Evolutionary conservation across 345 rosid species (phyloP), one percentile per base, ranked within the genome.

Genomic region (Ricinus communis): DNA sequence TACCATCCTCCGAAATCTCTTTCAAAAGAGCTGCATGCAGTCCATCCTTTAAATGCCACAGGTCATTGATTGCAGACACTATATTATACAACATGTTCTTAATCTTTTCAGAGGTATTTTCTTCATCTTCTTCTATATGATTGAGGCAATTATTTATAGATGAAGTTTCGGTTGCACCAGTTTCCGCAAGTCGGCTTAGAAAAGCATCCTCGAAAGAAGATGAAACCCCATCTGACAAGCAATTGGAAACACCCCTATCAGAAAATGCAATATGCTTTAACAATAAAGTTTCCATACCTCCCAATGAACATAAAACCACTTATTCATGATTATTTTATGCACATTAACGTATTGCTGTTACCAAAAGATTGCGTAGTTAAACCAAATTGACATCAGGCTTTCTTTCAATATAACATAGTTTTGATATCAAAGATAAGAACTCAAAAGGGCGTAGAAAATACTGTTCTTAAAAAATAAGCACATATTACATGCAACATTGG

Each of bases 141-240:
- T 72, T 76, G 31, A 74, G 79, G 80, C 87, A 80, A 72, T 69
- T 79, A 74, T 62, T 71, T 18, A 85, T 54, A 1, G 86, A 87
- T 53, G 93, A 90, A 84, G 84, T 85, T 76, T 93, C 98, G 31
- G 91, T 92, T n/a, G 97, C 99, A 80, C 96, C 97, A 27, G 90
- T 87, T 80, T 89, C 93, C 16, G 75, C 75, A 21, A 96, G 91
- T 51, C 97, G 88, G 73, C 86, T 77, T 66, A 86, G 87, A 67
- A 93, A 90, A 73, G 81, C 85, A 57, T 88, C 89, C 80, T 86
- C 82, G 4, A 74, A 69, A 55, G 79, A 65, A 53, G 85, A 71
- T 46, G 84, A 72, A 54, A 70, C 71, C 70, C 71, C 90, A 71
- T 76, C 99, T 92, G 85, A 53, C 56, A 58, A 76, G 58, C 56